Conservation (phyloP, 352 stramenopile species). For the Globisporangium parvum region DNA sequence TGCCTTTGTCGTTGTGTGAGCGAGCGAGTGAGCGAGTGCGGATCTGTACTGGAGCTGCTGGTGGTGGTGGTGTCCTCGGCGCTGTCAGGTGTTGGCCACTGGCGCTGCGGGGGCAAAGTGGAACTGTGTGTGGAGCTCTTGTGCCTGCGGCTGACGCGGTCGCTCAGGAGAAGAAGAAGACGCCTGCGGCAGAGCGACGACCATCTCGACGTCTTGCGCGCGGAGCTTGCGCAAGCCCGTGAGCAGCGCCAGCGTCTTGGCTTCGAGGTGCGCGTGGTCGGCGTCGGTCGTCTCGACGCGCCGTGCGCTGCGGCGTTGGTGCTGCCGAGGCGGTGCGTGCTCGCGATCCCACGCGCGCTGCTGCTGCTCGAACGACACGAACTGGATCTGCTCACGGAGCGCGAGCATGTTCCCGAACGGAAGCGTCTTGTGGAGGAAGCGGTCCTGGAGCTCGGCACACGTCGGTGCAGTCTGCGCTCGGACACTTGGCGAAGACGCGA, state of each 20-base stretch:
- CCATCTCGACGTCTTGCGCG: constrained; percentile 37
- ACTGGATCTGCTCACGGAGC: constrained; percentile 44
- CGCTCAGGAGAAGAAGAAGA: no score
- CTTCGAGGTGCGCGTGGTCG: constrained; percentile 8
- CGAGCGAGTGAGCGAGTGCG: neutral
- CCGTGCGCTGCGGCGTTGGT: constrained; percentile 9
- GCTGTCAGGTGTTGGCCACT: constrained; percentile 4
- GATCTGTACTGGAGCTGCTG: neutral
- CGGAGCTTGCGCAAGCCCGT: constrained; percentile 33
- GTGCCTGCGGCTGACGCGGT: neutral
- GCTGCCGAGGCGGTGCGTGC: constrained; percentile 1
- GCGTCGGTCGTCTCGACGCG: constrained; percentile 6
- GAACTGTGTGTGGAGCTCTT: constrained; percentile 9
- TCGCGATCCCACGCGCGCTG: constrained; percentile 8
- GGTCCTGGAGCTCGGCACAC: constrained; percentile 36
- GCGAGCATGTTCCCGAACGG: constrained; percentile 35
- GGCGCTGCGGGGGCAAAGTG: constrained; percentile 21
- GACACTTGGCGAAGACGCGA: neutral
- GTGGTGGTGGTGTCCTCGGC: neutral
- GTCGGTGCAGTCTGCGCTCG: constrained; percentile 14
- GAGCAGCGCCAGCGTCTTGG: constrained; percentile 32
- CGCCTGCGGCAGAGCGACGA: neutral
- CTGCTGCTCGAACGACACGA: constrained; percentile 32
- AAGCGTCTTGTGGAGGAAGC: constrained; percentile 37
- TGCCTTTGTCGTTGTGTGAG: neutral